Base-by-base conservation (phyloP, 345 rosid genomes). In the Murraya koenigii region DNA sequence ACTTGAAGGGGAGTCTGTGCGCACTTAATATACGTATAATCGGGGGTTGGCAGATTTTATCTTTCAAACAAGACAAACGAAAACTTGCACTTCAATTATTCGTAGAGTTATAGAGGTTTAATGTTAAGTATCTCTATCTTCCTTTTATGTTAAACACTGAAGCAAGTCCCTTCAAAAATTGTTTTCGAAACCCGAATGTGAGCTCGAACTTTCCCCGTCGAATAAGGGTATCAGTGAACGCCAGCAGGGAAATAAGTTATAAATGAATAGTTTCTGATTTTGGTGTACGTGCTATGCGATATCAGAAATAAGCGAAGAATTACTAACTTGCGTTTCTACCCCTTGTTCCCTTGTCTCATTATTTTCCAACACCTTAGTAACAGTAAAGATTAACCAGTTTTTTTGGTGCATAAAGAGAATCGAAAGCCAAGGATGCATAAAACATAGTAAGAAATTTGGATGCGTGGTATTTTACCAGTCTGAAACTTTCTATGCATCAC, bases 181-280 rank as follows among this genome's bases (percentile, higher is more conserved):
- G n/a, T n/a, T n/a, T n/a, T n/a, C 22, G 22, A 0, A 17, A 49
- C 20, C 55, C 55, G 15, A 49, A 49, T 49, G 20, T 15, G 55
- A 49, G 55, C 55, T 49, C 20, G 20, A 49, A 49, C n/a, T 49
- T 49, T 49, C 55, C 55, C 20, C 15, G 22, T 17, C 20, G 6
- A 52, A 3, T 15, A 15, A 15, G 20, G 20, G 15, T 49, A 15
- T 19, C 22, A 52, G 20, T 17, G 22, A 52, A 17, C 22, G 4
- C 22, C 20, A 6, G 56, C 22, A 52, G 2, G 56, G 7, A 52
- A 17, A 52, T 52, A 52, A 52, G 49, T 52, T 82, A 86, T 83
- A 52, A 90, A 87, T 80, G 14, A 41, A 41, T 41, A 59, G 9
- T 26, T 26, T n/a, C 25, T 2, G 26, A n/a, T 26, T 59, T n/a